A percentile compares a stretch with the other conserved stretches of the same genome.
These are phyloP conservation scores for Scedosporium dehoogii DNA, from an alignment of 2,329 filamentous ascomycete species.

Conservation along the genomic window DNA sequence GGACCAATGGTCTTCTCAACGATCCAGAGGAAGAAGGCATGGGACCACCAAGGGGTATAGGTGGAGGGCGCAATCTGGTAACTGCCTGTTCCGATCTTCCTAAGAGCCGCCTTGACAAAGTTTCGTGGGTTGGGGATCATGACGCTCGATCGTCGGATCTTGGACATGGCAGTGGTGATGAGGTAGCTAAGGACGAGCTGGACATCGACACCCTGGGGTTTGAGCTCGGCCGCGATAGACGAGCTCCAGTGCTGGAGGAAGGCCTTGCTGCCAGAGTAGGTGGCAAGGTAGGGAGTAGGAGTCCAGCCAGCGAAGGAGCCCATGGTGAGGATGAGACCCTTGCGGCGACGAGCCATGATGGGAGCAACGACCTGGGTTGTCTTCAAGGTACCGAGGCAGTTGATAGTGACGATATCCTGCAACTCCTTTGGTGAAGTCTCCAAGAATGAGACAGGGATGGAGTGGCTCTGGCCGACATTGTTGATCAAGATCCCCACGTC, in stretches of 20 bases:
- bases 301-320: constrained; percentile 90
- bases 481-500: constrained; percentile 87
- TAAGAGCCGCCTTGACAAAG: constrained; percentile 71
- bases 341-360: constrained; percentile 72
- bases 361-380: constrained; percentile 80
- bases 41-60: constrained; percentile 88
- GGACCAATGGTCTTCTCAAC: constrained; percentile 50
- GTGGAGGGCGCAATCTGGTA: constrained; percentile 73
- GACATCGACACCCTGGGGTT: constrained; percentile 73
- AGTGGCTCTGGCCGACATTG: constrained; percentile 93
- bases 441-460: constrained; percentile 81
- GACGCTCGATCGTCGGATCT: constrained; percentile 70
- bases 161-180: constrained; percentile 94
- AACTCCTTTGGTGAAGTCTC: constrained; percentile 73
- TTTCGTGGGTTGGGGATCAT: constrained; percentile 71
- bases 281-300: constrained; percentile 84
- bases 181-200: constrained; percentile 87
- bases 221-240: constrained; percentile 73
- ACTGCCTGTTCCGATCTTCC: constrained; percentile 72
- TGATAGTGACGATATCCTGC: constrained; percentile 85
- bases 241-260: constrained; percentile 96
- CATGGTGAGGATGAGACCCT: constrained; percentile 91
- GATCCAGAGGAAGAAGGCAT: constrained; percentile 80
- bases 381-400: constrained; percentile 82
- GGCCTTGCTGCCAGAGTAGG: constrained; percentile 95